Evolutionary conservation across 116 monocot species (phyloP), one percentile per base, ranked within the genome.

Genomic region (Iris pallida): DNA sequence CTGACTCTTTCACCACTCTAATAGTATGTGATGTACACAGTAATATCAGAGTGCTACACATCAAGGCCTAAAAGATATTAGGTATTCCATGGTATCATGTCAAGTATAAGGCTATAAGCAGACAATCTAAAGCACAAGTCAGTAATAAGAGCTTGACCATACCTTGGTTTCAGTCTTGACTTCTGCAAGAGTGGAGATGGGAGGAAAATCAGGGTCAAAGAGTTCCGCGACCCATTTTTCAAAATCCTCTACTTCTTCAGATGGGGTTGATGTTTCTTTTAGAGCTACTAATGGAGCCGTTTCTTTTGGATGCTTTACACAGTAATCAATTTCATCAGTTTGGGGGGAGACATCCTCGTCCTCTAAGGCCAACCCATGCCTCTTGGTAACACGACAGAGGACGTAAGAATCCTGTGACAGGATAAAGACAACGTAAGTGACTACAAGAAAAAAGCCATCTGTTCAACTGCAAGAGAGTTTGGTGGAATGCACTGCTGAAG

Each of bases 321-420:
- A 52, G 64, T 55, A 66, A 16, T 45, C 8, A 7, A 43, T 47
- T 4, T 18, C 64, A 20, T 71, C 55, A 54, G 11, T 48, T 12
- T 5, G 59, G 11, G 55, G 20, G 56, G 42, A 2, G 3, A 42
- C 57, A 11, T 20, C 43, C 17, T 69, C 59, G 20, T 67, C 69
- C 4, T 82, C 81, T 62, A 62, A 6, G 41, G 8, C 60, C 47
- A 57, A 77, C 7, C 61, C 79, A 72, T 80, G 70, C 71, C 88
- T 88, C 57, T 84, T 90, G 52, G 95, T 88, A 53, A 95, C 58
- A 64, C 95, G 95, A 30, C 95, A 95, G 0, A 95, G 79, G 20
- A 91, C 95, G 75, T 75, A 95, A 2, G 59, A 13, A 63, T 88
- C 79, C 86, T 86, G 76, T 53, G 65, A 56, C 41, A 68, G 20